Base-by-base conservation (phyloP, 2,329 filamentous ascomycete species). In the Sporothrix brunneoviolacea region DNA sequence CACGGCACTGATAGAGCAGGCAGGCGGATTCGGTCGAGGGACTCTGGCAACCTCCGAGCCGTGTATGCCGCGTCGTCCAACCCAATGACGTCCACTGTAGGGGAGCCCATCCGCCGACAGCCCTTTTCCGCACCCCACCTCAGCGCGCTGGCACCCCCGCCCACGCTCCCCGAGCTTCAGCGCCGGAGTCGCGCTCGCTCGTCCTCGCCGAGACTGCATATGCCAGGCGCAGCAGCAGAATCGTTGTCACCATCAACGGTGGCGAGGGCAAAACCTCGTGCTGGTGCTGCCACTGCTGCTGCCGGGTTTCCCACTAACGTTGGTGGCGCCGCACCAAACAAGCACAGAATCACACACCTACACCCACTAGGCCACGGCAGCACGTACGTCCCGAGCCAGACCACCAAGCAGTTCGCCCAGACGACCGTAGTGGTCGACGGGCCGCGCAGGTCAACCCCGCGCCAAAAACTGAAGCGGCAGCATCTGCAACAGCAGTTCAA, bases 371-470 rank as follows among this genome's bases (percentile, higher is more conserved):
- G 27, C 50, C 56, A 45, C 44, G 50, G 46, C 37, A 54, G 28
- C 55, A 74, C 67, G 32, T 74, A 82, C 57, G 63, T 80, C 2
- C 79, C 79, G 13, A 68, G 70, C 47, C 69, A 75, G 32, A 79
- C 79, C 0, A 77, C 78, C 1, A 60, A 70, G 12, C 76, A 80
- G 51, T 82, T 82, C 58, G 65, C 71, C 9, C 65, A 70, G 38
- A 82, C 79, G 0, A 73, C 77, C 0, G 78, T 75, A 2, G 65
- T 70, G 15, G 37, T 8, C 0, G 30, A n/a, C 16, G 22, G 39
- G 2, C 16, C 40, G 21, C 32, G 27, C 40, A 50, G 22, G 19
- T 21, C 47, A 32, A 18, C n/a, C 2, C 19, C n/a, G n/a, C n/a
- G n/a, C n/a, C n/a, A n/a, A n/a, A n/a, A n/a, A n/a, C n/a, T n/a